Evolutionary conservation across 2,329 filamentous ascomycete genomes (phyloP).

Genomic region (Alternaria ventricosa): DNA sequence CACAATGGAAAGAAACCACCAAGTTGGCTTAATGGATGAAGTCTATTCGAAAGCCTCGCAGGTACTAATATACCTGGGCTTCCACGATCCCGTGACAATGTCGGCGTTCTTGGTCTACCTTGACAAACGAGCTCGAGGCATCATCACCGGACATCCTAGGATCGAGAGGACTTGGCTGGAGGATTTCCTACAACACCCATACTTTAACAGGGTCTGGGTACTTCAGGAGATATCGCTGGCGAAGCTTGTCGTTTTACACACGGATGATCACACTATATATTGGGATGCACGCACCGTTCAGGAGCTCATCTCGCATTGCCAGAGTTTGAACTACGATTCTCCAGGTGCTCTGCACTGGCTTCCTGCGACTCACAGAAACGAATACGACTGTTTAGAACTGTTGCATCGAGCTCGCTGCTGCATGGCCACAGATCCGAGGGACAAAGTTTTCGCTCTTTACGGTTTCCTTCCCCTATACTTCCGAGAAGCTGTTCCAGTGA

Average conservation of each 20-base stretch:
- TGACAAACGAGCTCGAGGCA: background rate
- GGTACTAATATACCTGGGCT: background rate
- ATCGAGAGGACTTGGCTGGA: background rate
- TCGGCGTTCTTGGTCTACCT: background rate
- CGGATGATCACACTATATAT: background rate
- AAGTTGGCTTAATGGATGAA: background rate
- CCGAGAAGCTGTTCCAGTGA: background rate
- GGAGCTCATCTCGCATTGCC: background rate
- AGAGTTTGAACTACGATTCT: background rate
- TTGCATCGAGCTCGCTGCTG: background rate
- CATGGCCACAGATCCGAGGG: background rate
- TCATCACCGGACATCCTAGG: background rate
- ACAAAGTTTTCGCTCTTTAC: background rate
- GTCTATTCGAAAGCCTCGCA: background rate
- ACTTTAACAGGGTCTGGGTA: background rate
- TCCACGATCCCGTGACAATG: accelerated
- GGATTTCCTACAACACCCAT: background rate
- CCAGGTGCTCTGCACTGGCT: background rate
- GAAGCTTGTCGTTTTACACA: background rate
- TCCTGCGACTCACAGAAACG: background rate
- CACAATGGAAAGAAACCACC: background rate
- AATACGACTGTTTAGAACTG: background rate
- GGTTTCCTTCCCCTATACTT: background rate
- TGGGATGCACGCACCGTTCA: background rate
- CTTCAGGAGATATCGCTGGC: background rate